Evolutionary conservation across 1,139 yeast species (phyloP), one percentile per base, ranked within the genome.

Genomic region (Yamadazyma pseudoaaseri): DNA sequence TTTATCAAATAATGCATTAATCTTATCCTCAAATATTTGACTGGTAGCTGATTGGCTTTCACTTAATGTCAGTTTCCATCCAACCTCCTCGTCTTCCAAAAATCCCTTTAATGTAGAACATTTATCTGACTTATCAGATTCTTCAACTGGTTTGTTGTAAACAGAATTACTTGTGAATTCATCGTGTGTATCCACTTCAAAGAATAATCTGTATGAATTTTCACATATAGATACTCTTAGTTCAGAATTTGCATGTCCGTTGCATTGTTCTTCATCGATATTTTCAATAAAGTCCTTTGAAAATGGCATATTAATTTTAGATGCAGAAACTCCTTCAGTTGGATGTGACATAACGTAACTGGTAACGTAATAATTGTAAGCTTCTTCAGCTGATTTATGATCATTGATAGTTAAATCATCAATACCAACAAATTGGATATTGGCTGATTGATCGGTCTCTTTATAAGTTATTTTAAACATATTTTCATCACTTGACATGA

Each of bases 281-380:
- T 64, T 68, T 30, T 77, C 85, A 36, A 80, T 58, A 34, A 76
- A 76, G 8, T 81, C 65, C 45, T 78, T 82, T 37, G 83, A 63
- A 56, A 86, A 86, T 30, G 96, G 95, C 64, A 84, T 68, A 40
- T 71, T 72, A 36, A 87, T 71, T 42, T 76, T 79, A 21, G 85
- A 79, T n/a, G 86, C 79, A n/a, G 90, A 81, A 15, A 94, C 85
- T 20, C 97, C 97, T 59, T 92, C 98, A 2, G 99, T 92, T 26
- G 98, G 97, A 49, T 87, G 95, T 5, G 96, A 84, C 86, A 92
- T 84, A 31, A 92, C 77, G 58, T 84, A 92, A 31, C 95, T 85
- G 0, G 97, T 92, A 35, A 92, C 75, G 54, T 94, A 92, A 60
- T 92, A 90, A 56, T 87, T 90, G 83, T 96, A 94, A 48, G 76